A percentile compares a stretch with the other conserved stretches of the same genome.
Conservation (phyloP, 2,329 filamentous ascomycete species). For the Cercospora nicotianae region DNA sequence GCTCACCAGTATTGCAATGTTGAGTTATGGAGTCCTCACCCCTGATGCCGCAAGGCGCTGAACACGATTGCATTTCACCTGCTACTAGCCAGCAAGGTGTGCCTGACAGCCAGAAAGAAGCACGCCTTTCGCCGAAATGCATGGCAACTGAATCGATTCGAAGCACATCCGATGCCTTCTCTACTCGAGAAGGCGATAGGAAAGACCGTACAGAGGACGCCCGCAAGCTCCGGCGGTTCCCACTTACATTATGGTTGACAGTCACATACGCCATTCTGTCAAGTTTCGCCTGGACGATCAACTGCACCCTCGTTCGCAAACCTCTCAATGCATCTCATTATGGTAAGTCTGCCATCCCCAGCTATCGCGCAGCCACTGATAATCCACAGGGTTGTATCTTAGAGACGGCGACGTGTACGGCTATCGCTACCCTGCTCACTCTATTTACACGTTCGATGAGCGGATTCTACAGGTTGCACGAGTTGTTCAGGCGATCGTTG, state of each 20-base stretch:
- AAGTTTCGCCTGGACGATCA: neutral
- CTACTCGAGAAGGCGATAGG: neutral
- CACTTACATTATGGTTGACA: neutral
- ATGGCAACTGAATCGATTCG: neutral
- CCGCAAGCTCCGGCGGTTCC: neutral
- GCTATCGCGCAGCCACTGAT: neutral
- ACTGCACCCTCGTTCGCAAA: neutral
- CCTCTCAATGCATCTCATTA: neutral
- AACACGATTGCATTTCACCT: neutral
- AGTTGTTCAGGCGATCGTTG: neutral
- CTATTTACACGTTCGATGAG: neutral
- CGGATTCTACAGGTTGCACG: neutral
- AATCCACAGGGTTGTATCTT: neutral
- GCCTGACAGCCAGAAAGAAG: neutral
- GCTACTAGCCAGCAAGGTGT: neutral
- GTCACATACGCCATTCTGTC: neutral
- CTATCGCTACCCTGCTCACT: neutral
- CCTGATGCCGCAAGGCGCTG: neutral
- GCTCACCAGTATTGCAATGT: neutral
- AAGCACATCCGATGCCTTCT: neutral
- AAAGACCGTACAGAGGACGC: neutral
- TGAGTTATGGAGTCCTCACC: neutral
- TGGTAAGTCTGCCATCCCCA: neutral
- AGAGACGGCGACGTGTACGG: neutral
- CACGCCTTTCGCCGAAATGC: neutral